Evolutionary conservation across 805 yeast species (phyloP).

Genomic region (Wickerhamomyces ciferrii): DNA sequence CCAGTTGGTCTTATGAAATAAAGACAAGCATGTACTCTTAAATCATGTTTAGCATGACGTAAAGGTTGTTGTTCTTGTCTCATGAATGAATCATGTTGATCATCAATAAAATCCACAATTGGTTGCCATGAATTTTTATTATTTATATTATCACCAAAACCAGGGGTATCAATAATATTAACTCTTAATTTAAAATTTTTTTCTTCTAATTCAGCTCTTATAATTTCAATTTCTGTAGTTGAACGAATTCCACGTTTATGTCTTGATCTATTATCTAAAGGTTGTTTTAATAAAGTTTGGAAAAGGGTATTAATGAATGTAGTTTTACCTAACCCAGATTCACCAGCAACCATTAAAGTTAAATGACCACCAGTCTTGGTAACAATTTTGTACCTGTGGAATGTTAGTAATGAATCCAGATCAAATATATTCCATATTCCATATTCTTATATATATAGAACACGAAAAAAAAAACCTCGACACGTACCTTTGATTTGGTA

Average conservation of each 20-base stretch:
- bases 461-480: neutral
- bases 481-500: constrained; percentile 25
- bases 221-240: constrained; percentile 75
- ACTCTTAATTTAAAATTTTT: constrained; percentile 73
- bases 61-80: constrained; percentile 91
- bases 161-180: constrained; percentile 88
- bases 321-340: constrained; percentile 89
- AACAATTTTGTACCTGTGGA: constrained; percentile 61
- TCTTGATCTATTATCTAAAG: constrained; percentile 33
- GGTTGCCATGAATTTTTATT: constrained; percentile 86
- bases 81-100: constrained; percentile 84
- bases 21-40: constrained; percentile 86
- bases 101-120: constrained; percentile 82
- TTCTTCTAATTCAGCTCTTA: constrained; percentile 79
- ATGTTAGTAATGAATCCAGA: constrained; percentile 4
- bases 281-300: constrained; percentile 63
- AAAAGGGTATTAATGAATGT: constrained; percentile 84
- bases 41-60: constrained; percentile 61
- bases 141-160: constrained; percentile 88
- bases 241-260: constrained; percentile 55
- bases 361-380: constrained; percentile 72
- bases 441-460: neutral
- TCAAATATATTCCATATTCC: neutral
- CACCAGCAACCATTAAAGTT: constrained; percentile 86
- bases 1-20: constrained; percentile 92